These are phyloP conservation scores for Abelmoschus esculentus DNA, from an alignment of 345 rosid genomes.

Conservation along the genomic window DNA sequence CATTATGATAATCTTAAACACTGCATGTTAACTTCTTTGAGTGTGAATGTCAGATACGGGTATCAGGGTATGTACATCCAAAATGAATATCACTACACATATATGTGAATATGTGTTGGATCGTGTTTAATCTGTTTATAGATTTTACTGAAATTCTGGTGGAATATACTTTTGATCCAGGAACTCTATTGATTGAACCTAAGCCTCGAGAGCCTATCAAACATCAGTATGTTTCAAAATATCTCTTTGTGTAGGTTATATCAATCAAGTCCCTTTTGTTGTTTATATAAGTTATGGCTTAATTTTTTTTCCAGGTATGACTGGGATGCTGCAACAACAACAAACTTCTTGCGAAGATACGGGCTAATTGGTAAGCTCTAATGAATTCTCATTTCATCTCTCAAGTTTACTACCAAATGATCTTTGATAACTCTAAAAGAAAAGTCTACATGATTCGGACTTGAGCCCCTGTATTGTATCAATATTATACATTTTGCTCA, in stretches of 20 bases:
- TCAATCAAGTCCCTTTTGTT: not conserved
- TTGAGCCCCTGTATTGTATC: not conserved
- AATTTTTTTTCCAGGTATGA: conserved; percentile 47
- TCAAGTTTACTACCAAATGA: not conserved
- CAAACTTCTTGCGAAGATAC: conserved; percentile 76
- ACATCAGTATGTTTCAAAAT: conserved; percentile 51
- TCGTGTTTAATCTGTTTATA: not conserved
- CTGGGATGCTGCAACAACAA: conserved; percentile 97
- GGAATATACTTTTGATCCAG: conserved; percentile 21
- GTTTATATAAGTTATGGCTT: not conserved
- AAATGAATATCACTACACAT: not conserved
- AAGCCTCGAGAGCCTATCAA: conserved; percentile 98
- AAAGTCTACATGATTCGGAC: too few relatives aligned
- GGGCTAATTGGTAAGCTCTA: conserved; percentile 47
- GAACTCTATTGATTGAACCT: conserved; percentile 83
- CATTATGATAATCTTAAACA: not conserved
- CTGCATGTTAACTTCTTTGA: not conserved
- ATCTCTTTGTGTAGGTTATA: not conserved
- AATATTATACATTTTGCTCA: not conserved
- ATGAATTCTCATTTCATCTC: not conserved
- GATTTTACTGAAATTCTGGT: not conserved
- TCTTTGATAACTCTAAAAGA: not conserved
- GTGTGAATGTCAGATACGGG: not conserved
- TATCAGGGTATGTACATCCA: not conserved
- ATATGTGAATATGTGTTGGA: not conserved